These are phyloP conservation scores for Gnetum montanum DNA, from an alignment of 75 land plant genomes.

Conservation along the genomic window DNA sequence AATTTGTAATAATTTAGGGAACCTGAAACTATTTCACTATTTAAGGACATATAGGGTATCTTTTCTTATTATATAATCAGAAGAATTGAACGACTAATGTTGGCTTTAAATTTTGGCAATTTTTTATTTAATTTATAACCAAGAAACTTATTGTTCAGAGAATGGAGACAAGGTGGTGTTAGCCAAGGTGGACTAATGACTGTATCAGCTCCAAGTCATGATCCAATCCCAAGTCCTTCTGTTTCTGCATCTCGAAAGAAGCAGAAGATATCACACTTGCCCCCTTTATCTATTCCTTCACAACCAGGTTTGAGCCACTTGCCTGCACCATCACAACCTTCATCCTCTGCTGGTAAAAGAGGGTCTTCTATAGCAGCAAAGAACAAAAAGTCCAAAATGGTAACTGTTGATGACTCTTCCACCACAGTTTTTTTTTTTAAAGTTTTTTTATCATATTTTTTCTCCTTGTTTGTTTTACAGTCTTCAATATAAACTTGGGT, in stretches of 20 bases:
- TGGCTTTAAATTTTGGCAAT: too few species aligned
- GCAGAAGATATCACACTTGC: constrained; percentile 51
- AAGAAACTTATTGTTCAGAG: too few species aligned
- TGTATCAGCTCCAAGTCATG: constrained; percentile 40
- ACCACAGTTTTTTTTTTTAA: not conserved
- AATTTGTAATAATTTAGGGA: not conserved
- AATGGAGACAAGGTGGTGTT: constrained; percentile 32
- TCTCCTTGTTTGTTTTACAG: too few species aligned
- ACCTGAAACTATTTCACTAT: not conserved
- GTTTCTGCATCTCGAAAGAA: constrained; percentile 83
- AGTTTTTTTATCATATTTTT: not conserved
- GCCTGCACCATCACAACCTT: constrained; percentile 32
- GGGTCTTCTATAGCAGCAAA: constrained; percentile 35
- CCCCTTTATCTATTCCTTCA: constrained; percentile 38
- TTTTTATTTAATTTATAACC: too few species aligned
- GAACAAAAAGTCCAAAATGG: constrained; percentile 63
- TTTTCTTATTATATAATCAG: too few species aligned
- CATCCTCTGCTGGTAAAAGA: constrained; percentile 42
- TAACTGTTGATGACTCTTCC: too few species aligned
- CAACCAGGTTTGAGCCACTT: constrained; percentile 49
- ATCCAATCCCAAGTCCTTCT: constrained; percentile 71
- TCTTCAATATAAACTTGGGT: too few species aligned
- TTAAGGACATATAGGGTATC: too few species aligned
- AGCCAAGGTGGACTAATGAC: constrained; percentile 26
- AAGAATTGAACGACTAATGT: too few species aligned